Base-by-base conservation (phyloP, 345 rosid genomes). In the Arabis hirsuta region DNA sequence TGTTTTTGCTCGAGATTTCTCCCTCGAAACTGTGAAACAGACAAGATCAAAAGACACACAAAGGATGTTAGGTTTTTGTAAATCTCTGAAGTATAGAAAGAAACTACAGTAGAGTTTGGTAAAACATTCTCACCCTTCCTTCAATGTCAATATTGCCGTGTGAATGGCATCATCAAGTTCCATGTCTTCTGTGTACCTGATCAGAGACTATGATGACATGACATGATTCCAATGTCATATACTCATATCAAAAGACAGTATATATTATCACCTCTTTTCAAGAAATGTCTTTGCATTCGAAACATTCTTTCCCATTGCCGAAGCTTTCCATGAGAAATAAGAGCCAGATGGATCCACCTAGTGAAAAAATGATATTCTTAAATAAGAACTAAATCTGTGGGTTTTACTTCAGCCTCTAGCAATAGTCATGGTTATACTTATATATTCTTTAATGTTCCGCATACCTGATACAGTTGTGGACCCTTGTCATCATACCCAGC, bases 141-240 rank as follows among this genome's bases (percentile, higher is more conserved):
- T 95, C 75, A 95, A 71, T 36, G 99, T 91, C 81, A 91, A 79
- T 48, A 95, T 88, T 13, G 97, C 99, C 1, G 99, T 91, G 86
- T 95, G 98, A n/a, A 95, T 93, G 36, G 98, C 99, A 82, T 95
- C 99, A 78, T 95, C 99, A 62, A 95, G 98, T 80, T 95, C 99
- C 98, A 95, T 91, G 69, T 95, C 99, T 68, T 95, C 96, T 2
- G 96, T 88, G 78, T 91, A 95, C 83, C 97, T 90, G 61, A 29
- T 42, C 48, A 68, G 8, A 62, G 62, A 34, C 42, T 16, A 69
- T 12, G 64, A 68, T 67, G 61, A 36, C 24, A 54, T 61, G 62
- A 61, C 70, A 67, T 60, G 63, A 48, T 61, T 68, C 55, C 5
- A 61, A 14, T 32, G 53, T 61, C 62, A 20, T 14, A 32, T 9